phyloP scores from a whole-genome alignment of 2,329 filamentous ascomycete genomes.

The Fusarium vanettenii region DNA sequence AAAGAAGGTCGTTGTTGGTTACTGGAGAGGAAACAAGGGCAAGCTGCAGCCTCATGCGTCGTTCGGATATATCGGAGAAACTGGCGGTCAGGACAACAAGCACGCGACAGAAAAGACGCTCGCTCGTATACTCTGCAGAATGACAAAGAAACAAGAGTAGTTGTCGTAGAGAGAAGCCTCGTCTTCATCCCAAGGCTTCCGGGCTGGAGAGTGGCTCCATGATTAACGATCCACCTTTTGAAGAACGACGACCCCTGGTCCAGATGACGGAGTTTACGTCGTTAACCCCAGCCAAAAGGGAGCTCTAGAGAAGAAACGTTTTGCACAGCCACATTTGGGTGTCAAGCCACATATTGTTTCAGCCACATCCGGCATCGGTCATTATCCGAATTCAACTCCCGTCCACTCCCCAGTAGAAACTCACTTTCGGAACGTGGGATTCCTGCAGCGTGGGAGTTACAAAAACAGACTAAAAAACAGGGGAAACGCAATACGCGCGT shows the following conservation, averaged over 20 bases:
- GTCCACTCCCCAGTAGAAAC: neutral
- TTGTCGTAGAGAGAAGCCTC: constrained; percentile 5
- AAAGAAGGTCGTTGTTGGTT: neutral
- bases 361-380: neutral
- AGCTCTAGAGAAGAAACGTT: neutral
- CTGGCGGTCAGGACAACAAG: neutral
- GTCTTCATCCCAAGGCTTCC: constrained; percentile 23
- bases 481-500: neutral
- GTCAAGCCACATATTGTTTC: neutral
- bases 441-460: neutral
- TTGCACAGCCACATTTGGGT: neutral
- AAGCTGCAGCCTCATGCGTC: neutral
- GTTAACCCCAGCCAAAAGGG: constrained; percentile 1
- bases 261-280: constrained; percentile 4
- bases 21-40: neutral
- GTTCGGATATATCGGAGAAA: constrained; percentile 3
- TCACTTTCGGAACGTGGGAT: neutral
- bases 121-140: neutral
- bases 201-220: constrained; percentile 5
- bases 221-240: neutral
- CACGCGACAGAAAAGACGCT: neutral
- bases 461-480: neutral
- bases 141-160: neutral
- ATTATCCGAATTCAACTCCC: neutral
- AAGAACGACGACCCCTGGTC: neutral